phyloP scores from a whole-genome alignment of 129 eudicot species.

The Daucus carota region DH1_v3.0 NC_030382.2:48562501-48563000 shows the following conservation, averaged over 20 bases:
- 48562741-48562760: conserved; percentile 5
- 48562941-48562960: neutral
- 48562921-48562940: too few relatives aligned
- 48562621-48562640: conserved; percentile 10
- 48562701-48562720: neutral
- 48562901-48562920: neutral
- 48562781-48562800: conserved; percentile 8
- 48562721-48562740: conserved; percentile 4
- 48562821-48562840: neutral
- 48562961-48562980: neutral
- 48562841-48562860: neutral
- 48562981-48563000: neutral
- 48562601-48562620: conserved; percentile 6
- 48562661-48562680: conserved; percentile 10
- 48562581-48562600: neutral
- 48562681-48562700: conserved; percentile 7
- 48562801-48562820: neutral
- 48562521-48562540: conserved; percentile 19
- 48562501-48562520: neutral
- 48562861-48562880: neutral
- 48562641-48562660: conserved; percentile 7
- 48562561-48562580: neutral
- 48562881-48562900: neutral
- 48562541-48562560: conserved; percentile 15
- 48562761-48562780: neutral